Base-by-base conservation (phyloP, 2,329 filamentous ascomycete species). In the Xylaria sp. region DNA sequence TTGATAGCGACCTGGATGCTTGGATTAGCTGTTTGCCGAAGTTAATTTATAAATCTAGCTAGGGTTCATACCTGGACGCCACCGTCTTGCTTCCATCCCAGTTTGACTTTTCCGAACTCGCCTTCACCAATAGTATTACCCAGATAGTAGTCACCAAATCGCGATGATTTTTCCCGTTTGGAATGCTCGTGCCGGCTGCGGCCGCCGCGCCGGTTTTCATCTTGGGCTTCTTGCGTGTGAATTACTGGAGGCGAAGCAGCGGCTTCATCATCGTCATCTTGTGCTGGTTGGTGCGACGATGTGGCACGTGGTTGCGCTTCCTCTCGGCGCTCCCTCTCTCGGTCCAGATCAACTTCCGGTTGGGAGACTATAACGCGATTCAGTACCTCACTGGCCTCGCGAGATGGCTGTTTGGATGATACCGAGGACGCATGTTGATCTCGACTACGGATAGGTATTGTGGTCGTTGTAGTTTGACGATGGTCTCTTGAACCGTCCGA, bases 31-130 rank as follows among this genome's bases (percentile, higher is more conserved):
- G 5, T 25, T 20, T 4, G 37, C 54, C 6, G 1, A 32, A 25
- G 23, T 25, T 10, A 20, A 32, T 41, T n/a, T 37, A 50, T 52
- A 28, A 1, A n/a, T 34, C 18, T 39, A 60, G 23, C 64, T 54
- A 20, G 5, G 1, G 12, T 52, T 54, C 81, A 74, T 83, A 91
- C 90, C 84, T 95, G 91, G 59, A 97, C 92, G 73, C 91, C 94
- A 69, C 94, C 94, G 81, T 97, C 94, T 79, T 94, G 92, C 81
- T 98, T 98, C 96, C 96, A 99, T 32, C 96, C 96, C 78, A 98
- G 90, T 82, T 98, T 98, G 76, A 99, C 96, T 80, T 99, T 99
- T 73, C 96, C 96, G 80, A 99, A 99, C 81, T 99, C 96, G 71
- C 96, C 96, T 84, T 99, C 96, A 59, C 96, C 96, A 59, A 99